Conservation (phyloP, 306 rosid genomes). For the Rosa chinensis region DNA sequence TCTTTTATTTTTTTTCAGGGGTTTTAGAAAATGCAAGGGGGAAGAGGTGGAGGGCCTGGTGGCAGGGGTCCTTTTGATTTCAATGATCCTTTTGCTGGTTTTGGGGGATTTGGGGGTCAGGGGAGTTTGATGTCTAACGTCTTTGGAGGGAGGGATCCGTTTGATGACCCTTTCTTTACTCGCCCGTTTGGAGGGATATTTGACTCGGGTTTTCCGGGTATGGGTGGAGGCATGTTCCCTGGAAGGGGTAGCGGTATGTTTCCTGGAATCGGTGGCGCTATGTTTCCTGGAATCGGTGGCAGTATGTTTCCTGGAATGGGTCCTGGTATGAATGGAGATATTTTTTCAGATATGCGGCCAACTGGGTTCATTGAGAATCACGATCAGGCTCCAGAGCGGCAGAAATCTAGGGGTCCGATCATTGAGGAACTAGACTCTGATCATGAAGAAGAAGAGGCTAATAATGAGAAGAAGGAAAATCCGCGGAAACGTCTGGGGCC, state of each 20-base stretch:
- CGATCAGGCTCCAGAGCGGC: slow-evolving; percentile 52
- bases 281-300: slow-evolving; percentile 39
- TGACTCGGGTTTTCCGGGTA: background rate
- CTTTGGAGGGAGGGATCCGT: slow-evolving; percentile 71
- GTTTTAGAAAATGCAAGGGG: slow-evolving; percentile 55
- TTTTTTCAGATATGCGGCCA: slow-evolving; percentile 46
- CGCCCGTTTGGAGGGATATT: slow-evolving; percentile 55
- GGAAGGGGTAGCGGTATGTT: slow-evolving; percentile 46
- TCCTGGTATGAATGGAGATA: slow-evolving; percentile 41
- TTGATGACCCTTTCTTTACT: slow-evolving; percentile 80
- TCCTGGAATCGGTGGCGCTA: slow-evolving; percentile 41
- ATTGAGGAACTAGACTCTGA: slow-evolving; percentile 84
- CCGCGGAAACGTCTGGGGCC: slow-evolving; percentile 62
- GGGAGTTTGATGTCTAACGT: slow-evolving; percentile 50
- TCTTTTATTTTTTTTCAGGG: slow-evolving; percentile 18
- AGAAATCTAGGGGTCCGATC: slow-evolving; percentile 54
- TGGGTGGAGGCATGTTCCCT: slow-evolving; percentile 7
- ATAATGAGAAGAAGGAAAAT: slow-evolving; percentile 44
- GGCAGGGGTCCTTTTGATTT: slow-evolving; percentile 53
- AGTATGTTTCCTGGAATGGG: slow-evolving; percentile 44
- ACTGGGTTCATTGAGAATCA: slow-evolving; percentile 55
- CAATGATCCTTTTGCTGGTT: slow-evolving; percentile 63
- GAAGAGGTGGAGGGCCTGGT: slow-evolving; percentile 45
- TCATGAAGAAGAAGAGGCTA: slow-evolving; percentile 53
- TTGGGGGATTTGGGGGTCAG: slow-evolving; percentile 60